Evolutionary conservation across 1,284 basidiomycete species (phyloP).

Genomic region (Apiotrichum porosum): DNA sequence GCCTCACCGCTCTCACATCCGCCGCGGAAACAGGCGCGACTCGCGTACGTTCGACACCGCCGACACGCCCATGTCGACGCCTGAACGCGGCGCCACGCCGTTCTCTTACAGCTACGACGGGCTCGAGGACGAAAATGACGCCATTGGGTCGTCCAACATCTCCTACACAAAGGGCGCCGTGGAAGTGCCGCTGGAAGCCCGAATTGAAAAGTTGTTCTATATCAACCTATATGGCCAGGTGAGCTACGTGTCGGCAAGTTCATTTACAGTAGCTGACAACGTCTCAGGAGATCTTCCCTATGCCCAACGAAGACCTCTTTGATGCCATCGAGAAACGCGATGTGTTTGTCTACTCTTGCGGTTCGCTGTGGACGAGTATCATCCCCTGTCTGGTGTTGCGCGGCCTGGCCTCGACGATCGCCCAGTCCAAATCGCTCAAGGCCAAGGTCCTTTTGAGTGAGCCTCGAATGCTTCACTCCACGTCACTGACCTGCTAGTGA

Average conservation of each 20-base stretch:
- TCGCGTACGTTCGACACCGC: constrained; percentile 45
- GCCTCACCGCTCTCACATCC: neutral
- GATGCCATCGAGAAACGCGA: constrained; percentile 61
- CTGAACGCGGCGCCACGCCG: constrained; percentile 7
- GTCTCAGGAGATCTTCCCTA: constrained; percentile 71
- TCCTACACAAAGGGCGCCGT: constrained; percentile 48
- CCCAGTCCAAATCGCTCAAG: constrained; percentile 63
- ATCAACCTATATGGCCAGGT: constrained; percentile 84
- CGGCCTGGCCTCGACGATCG: constrained; percentile 75
- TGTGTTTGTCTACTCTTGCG: constrained; percentile 83
- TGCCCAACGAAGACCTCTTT: constrained; percentile 77
- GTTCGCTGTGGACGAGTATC: constrained; percentile 90
- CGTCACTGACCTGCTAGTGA: constrained; percentile 57
- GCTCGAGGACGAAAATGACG: constrained; percentile 55
- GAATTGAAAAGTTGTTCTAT: constrained; percentile 72
- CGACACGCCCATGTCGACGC: constrained; percentile 22
- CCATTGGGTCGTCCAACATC: constrained; percentile 46
- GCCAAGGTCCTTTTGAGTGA: constrained; percentile 79
- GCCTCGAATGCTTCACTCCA: constrained; percentile 27
- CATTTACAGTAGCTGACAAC: neutral
- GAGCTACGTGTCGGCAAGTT: constrained; percentile 15
- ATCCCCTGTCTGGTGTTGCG: constrained; percentile 84
- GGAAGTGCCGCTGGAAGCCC: constrained; percentile 60
- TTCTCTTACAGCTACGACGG: constrained; percentile 11
- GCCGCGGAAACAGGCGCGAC: constrained; percentile 29